Evolutionary conservation across 2,329 filamentous ascomycete genomes (phyloP).

Genomic region (Chrysoporthe austroafricana): DNA sequence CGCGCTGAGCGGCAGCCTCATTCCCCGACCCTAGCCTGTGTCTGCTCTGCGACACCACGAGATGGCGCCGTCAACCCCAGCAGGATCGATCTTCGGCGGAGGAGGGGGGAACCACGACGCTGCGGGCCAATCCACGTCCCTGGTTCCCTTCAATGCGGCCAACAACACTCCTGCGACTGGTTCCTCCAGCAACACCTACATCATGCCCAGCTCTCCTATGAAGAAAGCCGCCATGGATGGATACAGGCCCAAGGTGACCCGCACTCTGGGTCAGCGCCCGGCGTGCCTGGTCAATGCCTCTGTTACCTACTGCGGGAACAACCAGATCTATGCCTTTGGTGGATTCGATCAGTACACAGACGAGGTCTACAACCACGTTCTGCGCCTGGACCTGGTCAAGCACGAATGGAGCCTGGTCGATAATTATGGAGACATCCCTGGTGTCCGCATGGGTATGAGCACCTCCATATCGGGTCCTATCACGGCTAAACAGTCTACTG

Average conservation of each 20-base stretch:
- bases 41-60: conserved; percentile 29
- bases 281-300: conserved; percentile 97
- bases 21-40: neutral
- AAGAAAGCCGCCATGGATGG: conserved; percentile 70
- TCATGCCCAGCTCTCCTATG: conserved; percentile 85
- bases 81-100: conserved; percentile 51
- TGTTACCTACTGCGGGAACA: conserved; percentile 97
- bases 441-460: conserved; percentile 86
- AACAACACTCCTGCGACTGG: conserved; percentile 49
- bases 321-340: conserved; percentile 97
- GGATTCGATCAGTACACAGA: conserved; percentile 99
- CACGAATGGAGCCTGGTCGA: conserved; percentile 95
- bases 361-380: conserved; percentile 97
- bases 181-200: conserved; percentile 75
- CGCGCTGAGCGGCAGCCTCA: conserved; percentile 7
- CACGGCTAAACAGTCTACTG: conserved; percentile 22
- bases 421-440: conserved; percentile 97
- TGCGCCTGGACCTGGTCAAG: conserved; percentile 82
- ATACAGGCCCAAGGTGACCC: conserved; percentile 83
- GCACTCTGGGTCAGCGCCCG: conserved; percentile 78
- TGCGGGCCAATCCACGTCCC: conserved; percentile 37
- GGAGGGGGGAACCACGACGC: conserved; percentile 29
- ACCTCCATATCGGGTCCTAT: neutral
- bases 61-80: conserved; percentile 52
- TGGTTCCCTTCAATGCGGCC: conserved; percentile 32